phyloP scores from a whole-genome alignment of 176 grass and related monocot genomes.

The Poa pratensis region DNA sequence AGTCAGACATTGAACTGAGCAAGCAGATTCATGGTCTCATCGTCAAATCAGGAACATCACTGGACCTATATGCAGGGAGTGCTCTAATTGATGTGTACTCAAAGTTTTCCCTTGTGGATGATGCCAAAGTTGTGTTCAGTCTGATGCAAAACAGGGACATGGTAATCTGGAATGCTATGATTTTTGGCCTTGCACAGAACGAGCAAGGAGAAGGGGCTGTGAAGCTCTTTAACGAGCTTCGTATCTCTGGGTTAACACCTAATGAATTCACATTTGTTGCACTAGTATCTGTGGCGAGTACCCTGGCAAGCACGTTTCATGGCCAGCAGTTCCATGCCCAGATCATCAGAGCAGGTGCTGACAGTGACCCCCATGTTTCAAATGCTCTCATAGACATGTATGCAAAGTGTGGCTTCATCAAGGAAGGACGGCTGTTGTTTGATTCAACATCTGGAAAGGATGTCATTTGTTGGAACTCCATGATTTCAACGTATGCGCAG shows the following conservation, averaged over 20 bases:
- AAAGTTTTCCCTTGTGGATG: conserved; percentile 65
- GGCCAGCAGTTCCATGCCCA: conserved; percentile 70
- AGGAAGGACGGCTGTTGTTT: conserved; percentile 71
- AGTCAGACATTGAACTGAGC: conserved; percentile 56
- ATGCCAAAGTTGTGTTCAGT: conserved; percentile 70
- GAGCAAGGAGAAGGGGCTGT: conserved; percentile 67
- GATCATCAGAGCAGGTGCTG: conserved; percentile 64
- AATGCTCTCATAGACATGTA: conserved; percentile 89
- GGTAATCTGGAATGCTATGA: conserved; percentile 85
- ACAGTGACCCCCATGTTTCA: conserved; percentile 66
- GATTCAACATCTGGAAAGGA: conserved; percentile 58
- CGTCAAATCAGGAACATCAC: conserved; percentile 60
- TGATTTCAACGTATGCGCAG: conserved; percentile 75
- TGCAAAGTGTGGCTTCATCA: conserved; percentile 81
- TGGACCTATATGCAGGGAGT: conserved; percentile 63
- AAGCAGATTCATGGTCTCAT: conserved; percentile 76
- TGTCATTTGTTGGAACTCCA: conserved; percentile 68
- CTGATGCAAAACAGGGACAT: conserved; percentile 60
- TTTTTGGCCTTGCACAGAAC: conserved; percentile 68
- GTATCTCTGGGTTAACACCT: conserved; percentile 48
- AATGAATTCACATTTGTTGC: conserved; percentile 76
- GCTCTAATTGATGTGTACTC: conserved; percentile 82
- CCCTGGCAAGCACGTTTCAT: conserved; percentile 65
- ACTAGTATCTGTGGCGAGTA: conserved; percentile 73
- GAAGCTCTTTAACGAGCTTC: conserved; percentile 66